Conservation (phyloP, 2,329 filamentous ascomycete species). For the Pseudogymnoascus sp. region DNA sequence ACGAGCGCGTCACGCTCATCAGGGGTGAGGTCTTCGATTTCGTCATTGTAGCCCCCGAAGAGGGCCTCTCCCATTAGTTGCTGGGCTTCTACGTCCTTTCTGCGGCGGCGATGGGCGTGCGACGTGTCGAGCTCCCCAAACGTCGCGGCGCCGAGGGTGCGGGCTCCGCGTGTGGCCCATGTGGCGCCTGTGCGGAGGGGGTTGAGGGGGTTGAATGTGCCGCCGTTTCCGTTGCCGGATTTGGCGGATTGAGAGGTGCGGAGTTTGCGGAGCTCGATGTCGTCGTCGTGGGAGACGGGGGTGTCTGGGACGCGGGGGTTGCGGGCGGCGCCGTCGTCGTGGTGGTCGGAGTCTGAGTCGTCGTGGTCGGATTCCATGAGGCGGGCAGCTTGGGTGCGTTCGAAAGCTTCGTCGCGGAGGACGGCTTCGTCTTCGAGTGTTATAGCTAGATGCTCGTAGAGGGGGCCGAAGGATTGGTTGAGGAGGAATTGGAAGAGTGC, state of each 20-base stretch:
- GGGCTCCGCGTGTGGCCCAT: slow-evolving; percentile 18
- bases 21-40: slow-evolving; percentile 85
- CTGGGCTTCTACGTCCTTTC: slow-evolving; percentile 64
- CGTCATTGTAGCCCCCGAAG: slow-evolving; percentile 67
- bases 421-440: slow-evolving; percentile 94
- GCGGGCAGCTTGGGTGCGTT: slow-evolving; percentile 65
- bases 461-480: slow-evolving; percentile 74
- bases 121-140: neutral
- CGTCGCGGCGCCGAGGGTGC: neutral
- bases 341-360: slow-evolving; percentile 22
- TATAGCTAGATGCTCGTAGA: slow-evolving; percentile 85
- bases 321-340: neutral
- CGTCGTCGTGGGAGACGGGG: neutral
- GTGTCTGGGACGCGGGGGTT: neutral
- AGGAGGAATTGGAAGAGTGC: slow-evolving; percentile 70
- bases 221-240: slow-evolving; percentile 10
- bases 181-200: neutral
- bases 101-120: neutral
- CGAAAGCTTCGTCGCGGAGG: slow-evolving; percentile 82
- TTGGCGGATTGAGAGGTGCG: slow-evolving; percentile 11
- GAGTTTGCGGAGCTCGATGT: slow-evolving; percentile 7
- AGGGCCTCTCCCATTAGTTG: slow-evolving; percentile 66
- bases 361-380: slow-evolving; percentile 55
- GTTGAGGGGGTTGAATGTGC: slow-evolving; percentile 23
- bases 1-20: slow-evolving; percentile 83